Percentiles rank a stretch among this genome's conserved stretches.
These are phyloP conservation scores for Podila epigama DNA, from an alignment of 192 early-diverging fungal genomes.

Conservation along the genomic window DNA sequence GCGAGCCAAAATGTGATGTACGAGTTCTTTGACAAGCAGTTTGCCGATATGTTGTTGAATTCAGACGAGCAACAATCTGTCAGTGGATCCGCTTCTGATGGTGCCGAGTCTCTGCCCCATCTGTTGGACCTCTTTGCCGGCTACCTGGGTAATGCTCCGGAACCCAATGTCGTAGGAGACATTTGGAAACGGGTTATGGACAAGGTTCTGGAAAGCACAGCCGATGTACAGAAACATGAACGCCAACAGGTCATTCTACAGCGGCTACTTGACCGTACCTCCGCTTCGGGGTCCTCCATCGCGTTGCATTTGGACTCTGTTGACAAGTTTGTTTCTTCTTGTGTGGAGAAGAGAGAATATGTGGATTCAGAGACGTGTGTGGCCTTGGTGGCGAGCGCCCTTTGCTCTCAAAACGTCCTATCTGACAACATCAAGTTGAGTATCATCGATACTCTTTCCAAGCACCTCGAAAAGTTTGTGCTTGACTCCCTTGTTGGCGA, in stretches of 20 bases:
- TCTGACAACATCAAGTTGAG: conserved; percentile 12
- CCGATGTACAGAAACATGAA: not conserved
- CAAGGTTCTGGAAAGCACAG: conserved; percentile 32
- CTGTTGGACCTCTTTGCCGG: conserved; percentile 40
- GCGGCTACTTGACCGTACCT: conserved; percentile 19
- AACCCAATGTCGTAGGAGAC: conserved; percentile 8
- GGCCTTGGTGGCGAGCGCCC: not conserved
- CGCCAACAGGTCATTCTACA: conserved; percentile 22
- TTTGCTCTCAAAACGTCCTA: conserved; percentile 9
- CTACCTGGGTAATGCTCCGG: conserved; percentile 30
- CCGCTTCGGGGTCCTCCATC: not conserved
- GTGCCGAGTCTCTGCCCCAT: conserved; percentile 28
- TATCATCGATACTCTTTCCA: conserved; percentile 25
- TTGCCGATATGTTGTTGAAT: conserved; percentile 39
- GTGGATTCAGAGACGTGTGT: conserved; percentile 5
- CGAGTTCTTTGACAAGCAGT: conserved; percentile 37
- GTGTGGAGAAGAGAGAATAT: conserved; percentile 23
- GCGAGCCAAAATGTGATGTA: conserved; percentile 38
- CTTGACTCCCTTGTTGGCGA: conserved; percentile 11
- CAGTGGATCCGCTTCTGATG: not conserved
- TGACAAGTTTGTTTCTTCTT: conserved; percentile 16
- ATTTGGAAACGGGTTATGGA: conserved; percentile 39
- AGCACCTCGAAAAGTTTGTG: conserved; percentile 26
- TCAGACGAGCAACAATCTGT: conserved; percentile 17
- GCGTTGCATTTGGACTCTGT: conserved; percentile 19